Conservation (phyloP, 1,139 yeast genomes). For the Candida labiduridarum region DNA sequence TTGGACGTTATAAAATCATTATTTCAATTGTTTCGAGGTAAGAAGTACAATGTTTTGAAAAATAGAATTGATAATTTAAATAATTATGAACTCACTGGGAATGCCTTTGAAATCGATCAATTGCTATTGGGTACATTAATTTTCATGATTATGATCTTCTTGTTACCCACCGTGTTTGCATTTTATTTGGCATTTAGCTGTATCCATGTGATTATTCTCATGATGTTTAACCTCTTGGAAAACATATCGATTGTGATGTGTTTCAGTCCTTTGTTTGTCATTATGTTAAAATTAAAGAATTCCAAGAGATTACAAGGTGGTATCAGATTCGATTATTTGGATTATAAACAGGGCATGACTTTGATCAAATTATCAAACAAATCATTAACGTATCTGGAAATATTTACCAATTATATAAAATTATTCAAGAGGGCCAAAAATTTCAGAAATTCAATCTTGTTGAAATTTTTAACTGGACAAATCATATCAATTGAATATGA, state of each 20-base stretch:
- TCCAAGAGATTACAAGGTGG: slow-evolving; percentile 93
- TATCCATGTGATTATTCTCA: slow-evolving; percentile 54
- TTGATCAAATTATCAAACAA: slow-evolving; percentile 39
- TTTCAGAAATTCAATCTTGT: slow-evolving; percentile 29
- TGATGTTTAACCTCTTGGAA: slow-evolving; percentile 57
- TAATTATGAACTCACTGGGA: slow-evolving; percentile 40
- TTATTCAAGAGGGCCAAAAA: slow-evolving; percentile 35
- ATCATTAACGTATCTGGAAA: slow-evolving; percentile 41
- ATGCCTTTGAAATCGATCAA: slow-evolving; percentile 82
- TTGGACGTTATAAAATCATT: slow-evolving; percentile 68
- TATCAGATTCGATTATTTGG: slow-evolving; percentile 44
- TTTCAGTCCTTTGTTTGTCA: slow-evolving; percentile 84
- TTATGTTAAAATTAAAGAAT: slow-evolving; percentile 78
- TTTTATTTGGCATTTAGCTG: slow-evolving; percentile 78
- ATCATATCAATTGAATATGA: slow-evolving; percentile 32
- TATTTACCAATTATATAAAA: slow-evolving; percentile 36
- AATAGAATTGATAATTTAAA: slow-evolving; percentile 72
- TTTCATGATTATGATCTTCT: slow-evolving; percentile 75
- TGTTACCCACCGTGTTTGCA: slow-evolving; percentile 85
- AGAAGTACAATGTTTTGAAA: slow-evolving; percentile 80
- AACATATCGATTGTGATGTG: slow-evolving; percentile 66
- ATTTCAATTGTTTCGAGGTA: slow-evolving; percentile 86
- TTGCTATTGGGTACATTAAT: slow-evolving; percentile 83
- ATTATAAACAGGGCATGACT: slow-evolving; percentile 19
- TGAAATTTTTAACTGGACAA: slow-evolving; percentile 35